Evolutionary conservation across 2,329 filamentous ascomycete species (phyloP), one percentile per base, ranked within the genome.

Genomic region (Lecanicillium sp.): DNA sequence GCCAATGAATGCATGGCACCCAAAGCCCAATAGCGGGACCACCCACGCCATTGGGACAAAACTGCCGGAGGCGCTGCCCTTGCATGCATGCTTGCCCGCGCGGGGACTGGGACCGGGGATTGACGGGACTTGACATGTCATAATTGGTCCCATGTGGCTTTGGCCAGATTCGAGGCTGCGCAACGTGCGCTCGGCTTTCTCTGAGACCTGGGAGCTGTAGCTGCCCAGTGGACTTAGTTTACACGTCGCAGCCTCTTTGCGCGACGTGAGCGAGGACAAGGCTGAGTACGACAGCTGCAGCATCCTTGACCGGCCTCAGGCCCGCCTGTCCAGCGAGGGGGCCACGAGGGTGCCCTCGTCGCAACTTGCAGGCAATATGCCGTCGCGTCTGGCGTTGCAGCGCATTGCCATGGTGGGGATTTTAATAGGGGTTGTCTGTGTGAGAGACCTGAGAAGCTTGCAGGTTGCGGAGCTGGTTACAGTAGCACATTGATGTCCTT

Each of bases 41-140:
- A 36, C 27, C 44, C 44, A 38, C 35, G 27, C 44, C 27, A 46
- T 39, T 46, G 44, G 44, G 44, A 46, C 35, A 46, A 39, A 39
- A 46, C 26, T 46, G 35, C 44, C 44, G 44, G 44, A 7, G 33
- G 20, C 17, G 40, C 19, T 24, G 43, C 43, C 43, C 43, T 45
- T 45, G 33, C 43, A 45, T 45, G 43, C 43, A 38, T 23, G 33
- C n/a, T n/a, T n/a, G n/a, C 24, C 33, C 20, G 23, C 33, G 26
- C 15, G 26, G 35, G 35, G 44, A 19, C 21, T 24, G 23, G 27
- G 27, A 12, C 38, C 17, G 15, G 21, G 30, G 26, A n/a, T 44
- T 23, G 30, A 26, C 29, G 20, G n/a, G 33, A 38, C 33, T n/a
- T 45, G 44, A 46, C 44, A 33, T 46, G 44, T 46, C 44, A 39